Conservation (phyloP, 768 basidiomycete species). For the Russula griseocarnosa region DNA sequence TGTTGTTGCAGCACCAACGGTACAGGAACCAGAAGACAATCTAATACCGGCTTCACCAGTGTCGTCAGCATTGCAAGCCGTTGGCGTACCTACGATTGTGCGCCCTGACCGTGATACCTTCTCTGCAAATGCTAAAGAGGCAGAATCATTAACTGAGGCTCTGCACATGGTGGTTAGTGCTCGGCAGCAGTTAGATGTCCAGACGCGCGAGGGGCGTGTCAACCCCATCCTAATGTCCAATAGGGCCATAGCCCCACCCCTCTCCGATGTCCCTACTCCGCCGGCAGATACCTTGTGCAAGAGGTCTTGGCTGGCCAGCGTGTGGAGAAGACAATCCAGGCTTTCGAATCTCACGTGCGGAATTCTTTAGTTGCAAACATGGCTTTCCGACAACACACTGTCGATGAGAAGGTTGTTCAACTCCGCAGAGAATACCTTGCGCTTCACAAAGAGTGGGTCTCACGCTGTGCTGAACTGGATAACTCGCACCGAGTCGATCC, state of each 20-base stretch:
- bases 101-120: constrained; percentile 6
- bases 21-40: constrained; percentile 23
- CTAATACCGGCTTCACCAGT: constrained; percentile 23
- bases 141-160: constrained; percentile 48
- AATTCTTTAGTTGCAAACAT: constrained; percentile 54
- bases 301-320: constrained; percentile 44
- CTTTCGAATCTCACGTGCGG: constrained; percentile 40
- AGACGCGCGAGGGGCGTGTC: constrained; percentile 59
- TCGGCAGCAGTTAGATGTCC: constrained; percentile 54
- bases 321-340: constrained; percentile 36
- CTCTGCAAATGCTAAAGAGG: constrained; percentile 21
- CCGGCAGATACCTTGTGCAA: constrained; percentile 45
- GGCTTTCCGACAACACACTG: constrained; percentile 45
- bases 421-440: constrained; percentile 63
- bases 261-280: constrained; percentile 38
- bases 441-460: constrained; percentile 69
- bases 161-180: constrained; percentile 61
- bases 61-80: constrained; percentile 8
- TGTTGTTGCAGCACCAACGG: constrained; percentile 26
- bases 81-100: constrained; percentile 13
- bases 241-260: constrained; percentile 40
- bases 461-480: constrained; percentile 67
- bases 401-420: constrained; percentile 51
- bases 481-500: constrained; percentile 47
- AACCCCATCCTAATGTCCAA: constrained; percentile 63